Base-by-base conservation (phyloP, 2,329 filamentous ascomycete species). In the Phaeosphaeriaceae sp. region DNA sequence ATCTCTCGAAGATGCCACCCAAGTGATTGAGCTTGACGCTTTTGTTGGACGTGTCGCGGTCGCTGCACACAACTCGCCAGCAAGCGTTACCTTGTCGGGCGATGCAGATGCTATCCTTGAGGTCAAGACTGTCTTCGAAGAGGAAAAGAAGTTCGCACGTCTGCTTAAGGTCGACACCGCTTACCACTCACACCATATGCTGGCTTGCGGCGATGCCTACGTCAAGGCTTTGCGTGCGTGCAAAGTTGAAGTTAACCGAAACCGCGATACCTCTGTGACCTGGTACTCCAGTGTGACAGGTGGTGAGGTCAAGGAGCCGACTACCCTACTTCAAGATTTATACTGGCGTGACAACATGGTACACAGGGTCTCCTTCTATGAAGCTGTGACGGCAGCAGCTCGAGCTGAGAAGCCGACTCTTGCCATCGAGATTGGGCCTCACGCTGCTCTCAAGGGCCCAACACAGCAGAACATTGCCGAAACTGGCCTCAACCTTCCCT, bases 381-480 rank as follows among this genome's bases (percentile, higher is more conserved):
- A 79, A 35, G 79, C 79, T 1, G 34, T 80, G 0, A 35, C 51
- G n/a, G 17, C 44, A 2, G 54, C 73, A 0, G n/a, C n/a, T n/a
- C n/a, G n/a, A n/a, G n/a, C n/a, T n/a, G n/a, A n/a, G n/a, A n/a
- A n/a, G n/a, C n/a, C n/a, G n/a, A n/a, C n/a, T n/a, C n/a, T n/a
- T n/a, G n/a, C n/a, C n/a, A n/a, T n/a, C n/a, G 79, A 81, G 46
- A 58, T 80, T 8, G 79, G 79, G 0, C 75, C 78, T 2, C 78
- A 80, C 49, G 73, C 77, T 0, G 72, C 76, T 2, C 65, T 81
- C 5, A 76, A 75, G 50, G 72, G 73, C 0, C 77, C 79, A 0
- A 70, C 68, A 0, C 58, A 46, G 0, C 67, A 77, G 42, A 75
- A 61, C 0, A 66, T 76, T 20, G 58, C 68, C n/a, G 23, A 30